Base-by-base conservation (phyloP, 2,329 filamentous ascomycete genomes). In the Sporothrix variecibatus region DNA sequence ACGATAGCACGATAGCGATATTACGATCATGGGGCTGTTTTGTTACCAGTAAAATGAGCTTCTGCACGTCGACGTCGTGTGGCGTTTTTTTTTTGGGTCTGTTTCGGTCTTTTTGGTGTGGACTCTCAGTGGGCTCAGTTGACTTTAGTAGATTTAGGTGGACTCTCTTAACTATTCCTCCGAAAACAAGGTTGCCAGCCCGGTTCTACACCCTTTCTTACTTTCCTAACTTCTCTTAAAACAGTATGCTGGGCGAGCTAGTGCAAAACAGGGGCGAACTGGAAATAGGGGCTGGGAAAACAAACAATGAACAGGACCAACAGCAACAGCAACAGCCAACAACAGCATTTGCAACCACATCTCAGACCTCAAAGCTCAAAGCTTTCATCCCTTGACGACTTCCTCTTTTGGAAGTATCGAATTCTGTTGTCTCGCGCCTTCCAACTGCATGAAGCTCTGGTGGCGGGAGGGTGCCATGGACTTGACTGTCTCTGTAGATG, bases 191-290 rank as follows among this genome's bases (percentile, higher is more conserved):
- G 38, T 43, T 65, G 62, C 26, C 51, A 60, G 23, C 15, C 51
- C 51, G n/a, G 46, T 51, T 51, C n/a, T 17, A 51, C 17, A 4
- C 43, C 20, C 8, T 34, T 34, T 34, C 5, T 34, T 34, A 2
- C 28, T 38, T 7, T 20, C 28, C 56, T 31, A 15, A 26, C 26
- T 40, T 38, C 20, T 40, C 70, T 64, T 40, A 2, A 62, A 51
- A 4, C 20, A 51, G 70, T 51, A 72, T 72, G 34, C 70, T 72
- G 56, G 15, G 31, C 70, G 70, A 72, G 70, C 60, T 67, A 67
- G 62, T 46, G 62, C 8, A 9, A 46, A 46, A 67, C 17, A 23
- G 62, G 62, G 62, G 4, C 12, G 23, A 11, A 28, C 23, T 28
- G 12, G 12, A 58, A 64, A 60, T 34, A 38, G 69, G 53, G 53